phyloP scores from a whole-genome alignment of 1,139 yeast species.

The Yamadazyma sp. region DNA sequence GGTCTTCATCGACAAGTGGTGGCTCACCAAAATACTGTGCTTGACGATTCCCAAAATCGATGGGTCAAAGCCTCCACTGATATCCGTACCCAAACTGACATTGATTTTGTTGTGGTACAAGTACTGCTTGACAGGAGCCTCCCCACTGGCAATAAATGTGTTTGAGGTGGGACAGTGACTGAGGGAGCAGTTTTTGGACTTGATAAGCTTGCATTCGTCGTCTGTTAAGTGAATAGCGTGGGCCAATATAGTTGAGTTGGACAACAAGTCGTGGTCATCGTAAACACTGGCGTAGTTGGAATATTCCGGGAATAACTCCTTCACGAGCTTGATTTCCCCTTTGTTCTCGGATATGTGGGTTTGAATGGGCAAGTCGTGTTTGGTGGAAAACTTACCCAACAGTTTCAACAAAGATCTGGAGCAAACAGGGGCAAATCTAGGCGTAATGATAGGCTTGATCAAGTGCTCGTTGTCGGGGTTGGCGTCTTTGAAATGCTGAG shows the following conservation, averaged over 20 bases:
- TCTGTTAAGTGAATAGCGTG: conserved; percentile 80
- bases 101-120: conserved; percentile 65
- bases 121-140: conserved; percentile 73
- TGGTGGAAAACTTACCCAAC: conserved; percentile 60
- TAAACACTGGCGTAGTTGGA: conserved; percentile 76
- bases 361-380: conserved; percentile 66
- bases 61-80: conserved; percentile 88
- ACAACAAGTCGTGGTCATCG: conserved; percentile 59
- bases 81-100: conserved; percentile 87
- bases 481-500: conserved; percentile 50
- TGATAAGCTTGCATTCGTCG: conserved; percentile 61
- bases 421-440: conserved; percentile 93
- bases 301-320: conserved; percentile 68
- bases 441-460: conserved; percentile 78
- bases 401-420: conserved; percentile 57
- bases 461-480: conserved; percentile 54
- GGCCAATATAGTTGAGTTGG: conserved; percentile 73
- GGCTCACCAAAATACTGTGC: conserved; percentile 79
- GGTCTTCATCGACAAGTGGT: conserved; percentile 72
- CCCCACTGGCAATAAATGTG: conserved; percentile 86
- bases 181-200: conserved; percentile 60
- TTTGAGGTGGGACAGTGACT: conserved; percentile 95
- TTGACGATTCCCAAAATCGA: conserved; percentile 75
- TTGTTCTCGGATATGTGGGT: conserved; percentile 86
- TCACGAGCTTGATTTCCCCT: conserved; percentile 76